phyloP scores from a whole-genome alignment of 495 filamentous ascomycete genomes.

The Tuber magnatum region DNA sequence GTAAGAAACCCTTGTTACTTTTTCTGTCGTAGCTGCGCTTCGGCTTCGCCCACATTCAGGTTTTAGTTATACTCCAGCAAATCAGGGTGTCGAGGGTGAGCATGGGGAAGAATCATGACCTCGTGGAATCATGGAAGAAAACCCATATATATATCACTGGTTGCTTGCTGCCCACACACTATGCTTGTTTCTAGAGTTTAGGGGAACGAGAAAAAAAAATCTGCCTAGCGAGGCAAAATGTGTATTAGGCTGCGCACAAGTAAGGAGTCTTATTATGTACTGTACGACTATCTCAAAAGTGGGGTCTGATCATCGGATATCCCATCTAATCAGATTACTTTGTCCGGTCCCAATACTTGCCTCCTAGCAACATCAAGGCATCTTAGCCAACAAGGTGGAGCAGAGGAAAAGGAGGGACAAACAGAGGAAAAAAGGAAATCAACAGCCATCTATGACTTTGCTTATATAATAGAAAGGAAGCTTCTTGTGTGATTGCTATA shows the following conservation, averaged over 20 bases:
- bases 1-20: not conserved
- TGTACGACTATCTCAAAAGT: too few species aligned
- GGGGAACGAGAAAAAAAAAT: not conserved
- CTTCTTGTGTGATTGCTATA: too few species aligned
- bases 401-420: too few species aligned
- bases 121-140: not conserved
- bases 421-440: too few species aligned
- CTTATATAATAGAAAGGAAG: too few species aligned
- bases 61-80: not conserved
- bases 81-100: not conserved
- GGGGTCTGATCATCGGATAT: too few species aligned
- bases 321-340: too few species aligned
- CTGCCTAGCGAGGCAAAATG: not conserved
- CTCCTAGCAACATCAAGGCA: too few species aligned
- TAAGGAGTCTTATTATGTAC: too few species aligned
- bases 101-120: not conserved
- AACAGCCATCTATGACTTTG: too few species aligned
- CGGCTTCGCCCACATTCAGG: not conserved
- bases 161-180: not conserved
- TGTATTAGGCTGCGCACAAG: not conserved
- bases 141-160: not conserved
- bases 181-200: not conserved
- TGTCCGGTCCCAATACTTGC: too few species aligned
- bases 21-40: not conserved
- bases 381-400: too few species aligned